phyloP scores from a whole-genome alignment of 108 stramenopile species.

The Aurantiochytrium sp. region DNA sequence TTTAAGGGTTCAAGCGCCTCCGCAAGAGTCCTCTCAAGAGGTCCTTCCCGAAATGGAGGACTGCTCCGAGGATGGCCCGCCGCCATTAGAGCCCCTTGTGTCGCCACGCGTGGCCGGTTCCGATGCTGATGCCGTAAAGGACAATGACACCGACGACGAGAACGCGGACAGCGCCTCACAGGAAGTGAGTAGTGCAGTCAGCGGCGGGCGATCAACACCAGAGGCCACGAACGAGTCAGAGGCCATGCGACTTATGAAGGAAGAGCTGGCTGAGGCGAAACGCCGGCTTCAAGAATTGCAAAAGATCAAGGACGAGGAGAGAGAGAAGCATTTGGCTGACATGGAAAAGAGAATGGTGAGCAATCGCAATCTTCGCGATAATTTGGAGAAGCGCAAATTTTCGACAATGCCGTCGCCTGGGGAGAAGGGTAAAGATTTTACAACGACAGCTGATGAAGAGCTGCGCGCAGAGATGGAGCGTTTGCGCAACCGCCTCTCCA shows the following conservation, averaged over 20 bases:
- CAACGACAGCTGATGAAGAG: background rate
- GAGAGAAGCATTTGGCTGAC: background rate
- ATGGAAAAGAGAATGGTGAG: background rate
- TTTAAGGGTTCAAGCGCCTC: too few relatives aligned
- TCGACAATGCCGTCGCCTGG: background rate
- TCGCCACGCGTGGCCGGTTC: background rate
- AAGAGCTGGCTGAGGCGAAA: background rate
- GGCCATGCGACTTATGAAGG: background rate
- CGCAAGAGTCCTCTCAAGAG: too few relatives aligned
- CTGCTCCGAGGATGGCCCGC: background rate
- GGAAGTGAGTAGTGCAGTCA: too few relatives aligned
- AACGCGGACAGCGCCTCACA: too few relatives aligned
- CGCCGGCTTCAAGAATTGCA: background rate
- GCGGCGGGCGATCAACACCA: too few relatives aligned
- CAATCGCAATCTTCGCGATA: background rate
- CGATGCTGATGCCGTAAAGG: background rate
- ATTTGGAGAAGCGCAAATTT: background rate
- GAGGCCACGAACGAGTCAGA: too few relatives aligned
- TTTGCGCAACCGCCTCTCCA: background rate
- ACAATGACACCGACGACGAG: background rate
- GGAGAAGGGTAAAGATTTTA: background rate
- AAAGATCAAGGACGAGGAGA: background rate
- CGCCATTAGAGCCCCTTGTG: background rate
- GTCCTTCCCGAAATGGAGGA: background rate
- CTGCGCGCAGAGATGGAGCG: background rate